Evolutionary conservation across 2,329 filamentous ascomycete species (phyloP).

Genomic region (Epichloe hybrida): DNA sequence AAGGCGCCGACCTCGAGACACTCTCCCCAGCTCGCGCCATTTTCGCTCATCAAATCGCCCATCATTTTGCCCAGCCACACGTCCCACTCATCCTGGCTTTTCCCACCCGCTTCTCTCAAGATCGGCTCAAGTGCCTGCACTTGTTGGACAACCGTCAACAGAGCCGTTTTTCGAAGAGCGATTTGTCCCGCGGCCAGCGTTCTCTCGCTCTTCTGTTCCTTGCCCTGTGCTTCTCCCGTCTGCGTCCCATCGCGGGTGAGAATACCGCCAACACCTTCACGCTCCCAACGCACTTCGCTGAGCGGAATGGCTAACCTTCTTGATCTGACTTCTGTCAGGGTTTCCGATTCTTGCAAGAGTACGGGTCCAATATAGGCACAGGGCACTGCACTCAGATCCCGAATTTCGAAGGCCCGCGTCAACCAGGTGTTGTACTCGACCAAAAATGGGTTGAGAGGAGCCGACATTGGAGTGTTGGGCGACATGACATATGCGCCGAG

Average conservation of each 20-base stretch:
- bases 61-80: constrained; percentile 81
- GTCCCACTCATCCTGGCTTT: constrained; percentile 87
- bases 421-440: constrained; percentile 78
- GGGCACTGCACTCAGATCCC: constrained; percentile 59
- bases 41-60: constrained; percentile 65
- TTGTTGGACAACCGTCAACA: constrained; percentile 68
- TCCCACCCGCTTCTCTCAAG: constrained; percentile 68
- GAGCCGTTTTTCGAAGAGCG: constrained; percentile 64
- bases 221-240: constrained; percentile 42
- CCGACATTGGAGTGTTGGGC: constrained; percentile 67
- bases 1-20: constrained; percentile 80
- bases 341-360: constrained; percentile 67
- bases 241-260: constrained; percentile 46
- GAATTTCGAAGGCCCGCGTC: constrained; percentile 56
- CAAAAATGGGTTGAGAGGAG: constrained; percentile 69
- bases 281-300: constrained; percentile 76
- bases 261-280: constrained; percentile 53
- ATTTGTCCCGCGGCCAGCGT: constrained; percentile 54
- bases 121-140: constrained; percentile 77
- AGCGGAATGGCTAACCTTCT: constrained; percentile 78
- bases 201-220: constrained; percentile 26
- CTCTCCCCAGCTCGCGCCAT: constrained; percentile 69
- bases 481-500: constrained; percentile 76
- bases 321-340: constrained; percentile 53
- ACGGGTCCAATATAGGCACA: constrained; percentile 66